Evolutionary conservation across 495 filamentous ascomycete species (phyloP), one percentile per base, ranked within the genome.

Genomic region (Aspergillus conjunctus): DNA sequence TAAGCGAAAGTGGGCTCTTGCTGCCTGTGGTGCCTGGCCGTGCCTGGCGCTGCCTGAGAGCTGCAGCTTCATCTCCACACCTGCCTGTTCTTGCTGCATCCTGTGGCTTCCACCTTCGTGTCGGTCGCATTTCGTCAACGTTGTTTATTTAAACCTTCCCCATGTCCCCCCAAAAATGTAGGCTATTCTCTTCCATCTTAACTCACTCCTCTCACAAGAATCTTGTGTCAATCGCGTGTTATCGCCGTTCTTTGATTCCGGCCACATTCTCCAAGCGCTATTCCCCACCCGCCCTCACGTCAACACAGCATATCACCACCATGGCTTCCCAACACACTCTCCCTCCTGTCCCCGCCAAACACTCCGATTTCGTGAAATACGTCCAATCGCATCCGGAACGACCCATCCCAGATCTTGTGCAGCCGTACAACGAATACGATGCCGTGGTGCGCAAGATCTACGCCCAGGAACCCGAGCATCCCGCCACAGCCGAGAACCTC

Each of bases 381-480:
- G 43, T 85, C 26, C 33, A 72, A 3, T 64, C 78, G 50, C 76
- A 88, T 55, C 81, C 83, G 7, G 59, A 83, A 2, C 79, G 68
- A 22, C 74, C 84, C 3, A 74, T 92, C 54, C 59, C 56, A 0
- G 72, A 89, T 21, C 68, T 92, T 22, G 67, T 91, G 41, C 72
- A 82, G 59, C 91, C 90, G 1, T 93, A 85, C 72, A 85, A 87
- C 60, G 70, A 81, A 10, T 91, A 83, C 56, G 91, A 93, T 61
- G 79, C 83, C 20, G 79, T 82, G 50, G 71, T 91, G 7, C 87
- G 91, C 22, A 85, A 87, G 66, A 69, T 85, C 26, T 93, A 85
- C 67, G 90, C 91, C 39, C 90, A 92, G 71, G 75, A 88, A 11
- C 85, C 86, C 3, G 68, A 76, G 20, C 80, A 90, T 63, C 72